A percentile compares a stretch with the other conserved stretches of the same genome.
Conservation (phyloP, 108 stramenopile genomes). For the Cyclotella cryptica region DNA sequence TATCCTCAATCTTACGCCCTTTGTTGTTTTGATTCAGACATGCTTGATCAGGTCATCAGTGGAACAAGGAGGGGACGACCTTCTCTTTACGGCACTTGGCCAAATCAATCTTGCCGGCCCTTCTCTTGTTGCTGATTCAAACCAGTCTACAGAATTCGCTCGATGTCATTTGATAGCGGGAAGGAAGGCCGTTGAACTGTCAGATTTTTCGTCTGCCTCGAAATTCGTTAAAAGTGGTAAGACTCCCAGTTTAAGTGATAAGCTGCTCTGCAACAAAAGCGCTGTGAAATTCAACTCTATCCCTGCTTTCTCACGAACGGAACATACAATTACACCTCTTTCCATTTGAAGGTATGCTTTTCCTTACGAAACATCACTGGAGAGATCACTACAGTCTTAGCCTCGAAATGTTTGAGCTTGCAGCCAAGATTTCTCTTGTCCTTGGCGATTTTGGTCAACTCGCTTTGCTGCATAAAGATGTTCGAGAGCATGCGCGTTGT, state of each 20-base stretch:
- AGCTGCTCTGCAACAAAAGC: too few species aligned
- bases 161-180: conserved; percentile 18
- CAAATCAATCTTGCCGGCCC: conserved; percentile 20
- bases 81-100: conserved; percentile 18
- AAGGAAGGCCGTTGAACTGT: conserved; percentile 24
- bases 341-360: background rate
- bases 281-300: too few species aligned
- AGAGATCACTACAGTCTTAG: conserved; percentile 25
- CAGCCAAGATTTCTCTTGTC: conserved; percentile 12
- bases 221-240: conserved; percentile 17
- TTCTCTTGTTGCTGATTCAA: background rate
- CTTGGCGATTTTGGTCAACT: conserved; percentile 6
- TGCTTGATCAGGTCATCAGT: background rate
- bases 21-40: too few species aligned
- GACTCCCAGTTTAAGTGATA: too few species aligned
- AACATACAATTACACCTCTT: too few species aligned
- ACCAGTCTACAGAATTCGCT: conserved; percentile 1
- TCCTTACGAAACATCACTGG: conserved; percentile 28
- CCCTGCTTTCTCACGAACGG: too few species aligned
- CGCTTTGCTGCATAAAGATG: conserved; percentile 5
- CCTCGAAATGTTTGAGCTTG: conserved; percentile 24
- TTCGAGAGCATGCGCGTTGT: background rate
- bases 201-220: conserved; percentile 20
- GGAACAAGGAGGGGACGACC: background rate
- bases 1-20: too few species aligned